A percentile compares a stretch with the other conserved stretches of the same genome.
phyloP scores from a whole-genome alignment of 2,329 filamentous ascomycete genomes.

The Taxawa tesnikishii region DNA sequence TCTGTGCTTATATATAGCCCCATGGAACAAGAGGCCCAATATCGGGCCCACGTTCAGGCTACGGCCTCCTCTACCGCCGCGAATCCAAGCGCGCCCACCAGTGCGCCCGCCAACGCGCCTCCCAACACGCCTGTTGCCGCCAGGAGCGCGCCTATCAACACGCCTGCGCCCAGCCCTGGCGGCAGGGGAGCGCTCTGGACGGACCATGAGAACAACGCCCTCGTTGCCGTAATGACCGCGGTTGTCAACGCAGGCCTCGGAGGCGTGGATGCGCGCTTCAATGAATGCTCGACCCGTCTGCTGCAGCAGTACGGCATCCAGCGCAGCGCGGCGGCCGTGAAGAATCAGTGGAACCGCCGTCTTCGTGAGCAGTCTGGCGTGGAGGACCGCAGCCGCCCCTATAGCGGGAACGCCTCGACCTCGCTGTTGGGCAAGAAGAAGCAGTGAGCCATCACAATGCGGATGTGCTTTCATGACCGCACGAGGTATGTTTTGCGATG shows the following conservation, averaged over 20 bases:
- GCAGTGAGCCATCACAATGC: too few relatives aligned
- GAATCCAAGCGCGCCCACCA: too few relatives aligned
- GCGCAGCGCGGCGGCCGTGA: constrained; percentile 5
- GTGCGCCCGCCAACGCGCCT: background rate
- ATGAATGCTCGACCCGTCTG: constrained; percentile 2
- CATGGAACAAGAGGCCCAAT: too few relatives aligned
- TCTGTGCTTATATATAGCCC: too few relatives aligned
- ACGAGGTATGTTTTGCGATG: too few relatives aligned
- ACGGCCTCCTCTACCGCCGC: too few relatives aligned
- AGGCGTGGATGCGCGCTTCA: constrained; percentile 5
- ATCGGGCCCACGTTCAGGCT: too few relatives aligned
- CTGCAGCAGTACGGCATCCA: constrained; percentile 2
- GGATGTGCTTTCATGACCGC: too few relatives aligned
- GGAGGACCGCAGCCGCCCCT: constrained; percentile 4
- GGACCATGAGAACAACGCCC: constrained; percentile 3
- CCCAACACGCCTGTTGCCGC: constrained; percentile 1
- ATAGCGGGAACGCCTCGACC: too few relatives aligned
- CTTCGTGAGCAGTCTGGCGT: constrained; percentile 3
- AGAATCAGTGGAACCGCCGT: constrained; percentile 8
- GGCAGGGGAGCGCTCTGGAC: too few relatives aligned
- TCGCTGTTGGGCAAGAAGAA: too few relatives aligned
- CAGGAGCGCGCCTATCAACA: constrained; percentile 3
- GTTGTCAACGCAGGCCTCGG: constrained; percentile 1
- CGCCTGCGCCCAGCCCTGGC: too few relatives aligned
- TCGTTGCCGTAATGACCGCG: constrained; percentile 3